Evolutionary conservation across 495 filamentous ascomycete species (phyloP), one percentile per base, ranked within the genome.

Genomic region (Penicillium lividum): DNA sequence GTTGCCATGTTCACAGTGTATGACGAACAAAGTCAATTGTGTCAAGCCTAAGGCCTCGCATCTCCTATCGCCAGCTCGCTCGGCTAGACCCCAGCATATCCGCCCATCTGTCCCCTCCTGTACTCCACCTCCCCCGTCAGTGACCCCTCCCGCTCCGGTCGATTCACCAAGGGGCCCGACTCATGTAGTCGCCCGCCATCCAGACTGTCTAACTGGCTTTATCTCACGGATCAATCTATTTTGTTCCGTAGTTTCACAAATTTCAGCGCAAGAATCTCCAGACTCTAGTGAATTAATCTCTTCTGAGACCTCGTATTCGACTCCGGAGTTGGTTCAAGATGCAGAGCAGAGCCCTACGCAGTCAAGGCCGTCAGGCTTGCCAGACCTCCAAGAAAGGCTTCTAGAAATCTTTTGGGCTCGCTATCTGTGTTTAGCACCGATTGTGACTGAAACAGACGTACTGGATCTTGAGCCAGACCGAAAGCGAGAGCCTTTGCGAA

Each of bases 151-250:
- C 22, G 18, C 8, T 4, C 44, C 25, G 5, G 22, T 13, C 4
- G 44, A 49, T 16, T 31, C 13, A 16, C 27, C 46, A 30, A 49
- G 27, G 4, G 44, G 13, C 44, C 25, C 44, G 18, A 9, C 46
- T 31, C 10, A 27, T 16, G 28, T 33, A 27, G 9, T 30, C 27
- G 15, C 28, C 11, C 28, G 28, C 18, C 38, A 46, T 15, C 56
- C 63, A 36, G 70, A 73, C 28, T 73, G 66, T 3, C 62, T 66
- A 13, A 45, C 68, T 4, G 70, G 66, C 2, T 73, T 73, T 36
- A 68, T 73, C 33, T 56, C 70, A 16, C 63, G 66, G 40, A 68
- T 73, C 38, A 65, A 64, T 42, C 47, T 58, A 1, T 71, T 73
- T 52, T 73, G 68, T 51, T 69, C 68, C 25, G 53, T 53, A 6